Base-by-base conservation (phyloP, 768 basidiomycete species). In the Termitomyces sp. region DNA sequence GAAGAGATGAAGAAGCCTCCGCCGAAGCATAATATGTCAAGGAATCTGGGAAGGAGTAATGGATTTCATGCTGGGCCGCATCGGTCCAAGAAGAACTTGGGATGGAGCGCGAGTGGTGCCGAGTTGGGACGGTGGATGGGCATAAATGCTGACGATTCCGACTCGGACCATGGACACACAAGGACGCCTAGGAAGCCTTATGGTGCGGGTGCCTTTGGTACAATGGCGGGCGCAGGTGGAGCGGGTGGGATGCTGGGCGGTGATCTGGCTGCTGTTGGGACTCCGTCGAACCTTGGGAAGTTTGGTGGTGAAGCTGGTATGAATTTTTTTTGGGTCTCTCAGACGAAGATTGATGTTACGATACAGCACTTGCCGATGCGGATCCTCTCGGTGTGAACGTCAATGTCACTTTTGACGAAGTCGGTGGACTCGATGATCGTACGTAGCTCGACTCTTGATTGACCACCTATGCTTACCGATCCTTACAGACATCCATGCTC, bases 381-480 rank as follows among this genome's bases (percentile, higher is more conserved):
- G 97, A 99, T 73, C 97, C 97, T 4, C 79, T 99, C 16, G 95
- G 95, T 15, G 91, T 96, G 8, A 95, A 95, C 65, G 83, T 87
- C 64, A 93, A 91, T 63, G 90, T 98, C 8, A 95, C 95, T 0
- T 98, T 99, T 68, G 93, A 97, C 66, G 93, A 94, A 74, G 93
- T 98, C 30, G 97, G 97, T 24, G 97, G 97, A 3, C 75, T 99
- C 42, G 95, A 98, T 65, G 91, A 93, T 55, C 96, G 94, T 95
- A 66, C 69, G 86, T 80, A 24, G 27, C 31, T 31, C 56, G 31
- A 22, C 41, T 20, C 5, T 31, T 58, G 48, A 24, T 45, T 48
- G 9, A 15, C 3, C 3, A 3, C 7, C 2, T 15, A 2, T 24
- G n/a, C 55, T 54, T 48, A 58, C 31, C 24, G 58, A 50, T 53